These are phyloP conservation scores for Russula lepida DNA, from an alignment of 768 basidiomycete species.

Conservation along the genomic window DNA sequence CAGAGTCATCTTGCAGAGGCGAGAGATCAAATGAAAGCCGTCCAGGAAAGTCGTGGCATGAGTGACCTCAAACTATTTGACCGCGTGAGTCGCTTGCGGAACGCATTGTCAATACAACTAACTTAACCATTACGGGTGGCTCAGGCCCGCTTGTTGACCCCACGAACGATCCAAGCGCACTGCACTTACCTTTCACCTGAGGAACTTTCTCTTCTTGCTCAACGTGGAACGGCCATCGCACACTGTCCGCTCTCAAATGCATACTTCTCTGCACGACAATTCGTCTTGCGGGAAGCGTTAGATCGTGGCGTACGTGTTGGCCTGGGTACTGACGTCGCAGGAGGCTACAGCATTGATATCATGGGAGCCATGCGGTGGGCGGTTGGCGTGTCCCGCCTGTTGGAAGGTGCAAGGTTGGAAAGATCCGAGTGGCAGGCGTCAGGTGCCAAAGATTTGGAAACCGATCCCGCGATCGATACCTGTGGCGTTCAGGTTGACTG, in stretches of 20 bases:
- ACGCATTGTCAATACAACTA: not conserved
- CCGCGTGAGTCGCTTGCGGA: conserved; percentile 35
- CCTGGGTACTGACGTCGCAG: conserved; percentile 79
- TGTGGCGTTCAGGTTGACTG: conserved; percentile 54
- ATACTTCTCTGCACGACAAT: conserved; percentile 72
- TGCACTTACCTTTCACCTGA: conserved; percentile 67
- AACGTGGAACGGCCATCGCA: conserved; percentile 54
- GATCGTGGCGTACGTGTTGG: conserved; percentile 58
- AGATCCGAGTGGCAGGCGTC: not conserved
- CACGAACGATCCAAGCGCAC: conserved; percentile 73
- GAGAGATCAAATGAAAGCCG: conserved; percentile 66
- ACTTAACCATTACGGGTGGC: not conserved
- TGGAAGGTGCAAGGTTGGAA: conserved; percentile 44
- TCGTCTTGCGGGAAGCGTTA: conserved; percentile 65
- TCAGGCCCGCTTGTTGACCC: conserved; percentile 50
- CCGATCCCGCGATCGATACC: conserved; percentile 3
- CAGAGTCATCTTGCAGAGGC: conserved; percentile 85
- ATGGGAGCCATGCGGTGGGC: conserved; percentile 76
- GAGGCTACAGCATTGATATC: conserved; percentile 74
- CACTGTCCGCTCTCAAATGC: conserved; percentile 87
- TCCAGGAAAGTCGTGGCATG: conserved; percentile 46
- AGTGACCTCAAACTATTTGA: conserved; percentile 75
- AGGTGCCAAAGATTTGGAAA: conserved; percentile 2
- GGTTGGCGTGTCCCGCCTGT: conserved; percentile 60
- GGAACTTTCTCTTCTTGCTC: conserved; percentile 43